A percentile compares a stretch with the other conserved stretches of the same genome.
These are phyloP conservation scores for Fomitopsis betulina DNA, from an alignment of 1,284 basidiomycete species.

Conservation along the genomic window DNA sequence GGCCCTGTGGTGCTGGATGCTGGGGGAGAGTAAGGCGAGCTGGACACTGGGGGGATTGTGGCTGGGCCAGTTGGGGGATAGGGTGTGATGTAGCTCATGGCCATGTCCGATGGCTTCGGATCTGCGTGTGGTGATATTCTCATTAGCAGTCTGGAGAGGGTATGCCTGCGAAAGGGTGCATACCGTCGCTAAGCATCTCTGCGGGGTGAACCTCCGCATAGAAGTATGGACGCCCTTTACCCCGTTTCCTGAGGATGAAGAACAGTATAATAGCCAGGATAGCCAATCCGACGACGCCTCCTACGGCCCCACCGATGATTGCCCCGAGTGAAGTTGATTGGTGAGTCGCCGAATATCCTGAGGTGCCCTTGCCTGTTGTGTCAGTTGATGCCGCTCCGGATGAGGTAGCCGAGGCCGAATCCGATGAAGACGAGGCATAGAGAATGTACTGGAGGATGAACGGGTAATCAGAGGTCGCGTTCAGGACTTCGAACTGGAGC, in stretches of 20 bases:
- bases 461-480: conserved; percentile 5
- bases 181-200: conserved; percentile 5
- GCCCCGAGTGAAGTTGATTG: conserved; percentile 3
- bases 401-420: not conserved
- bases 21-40: not conserved
- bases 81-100: not conserved
- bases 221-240: conserved; percentile 1
- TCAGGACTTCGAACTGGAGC: conserved; percentile 10
- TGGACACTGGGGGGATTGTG: no score
- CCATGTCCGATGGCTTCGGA: not conserved
- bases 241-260: not conserved
- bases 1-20: not conserved
- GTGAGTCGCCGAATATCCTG: no score
- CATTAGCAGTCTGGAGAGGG: not conserved
- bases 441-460: conserved; percentile 14
- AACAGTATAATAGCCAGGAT: not conserved
- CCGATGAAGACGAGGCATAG: conserved; percentile 4
- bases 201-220: not conserved
- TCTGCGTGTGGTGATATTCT: not conserved
- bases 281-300: conserved; percentile 2
- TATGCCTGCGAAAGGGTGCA: not conserved
- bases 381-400: not conserved
- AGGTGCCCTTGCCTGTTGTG: no score
- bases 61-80: not conserved
- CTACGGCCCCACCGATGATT: conserved; percentile 12